phyloP scores from a whole-genome alignment of 306 rosid species.

The Lathyrus oleraceus region DNA sequence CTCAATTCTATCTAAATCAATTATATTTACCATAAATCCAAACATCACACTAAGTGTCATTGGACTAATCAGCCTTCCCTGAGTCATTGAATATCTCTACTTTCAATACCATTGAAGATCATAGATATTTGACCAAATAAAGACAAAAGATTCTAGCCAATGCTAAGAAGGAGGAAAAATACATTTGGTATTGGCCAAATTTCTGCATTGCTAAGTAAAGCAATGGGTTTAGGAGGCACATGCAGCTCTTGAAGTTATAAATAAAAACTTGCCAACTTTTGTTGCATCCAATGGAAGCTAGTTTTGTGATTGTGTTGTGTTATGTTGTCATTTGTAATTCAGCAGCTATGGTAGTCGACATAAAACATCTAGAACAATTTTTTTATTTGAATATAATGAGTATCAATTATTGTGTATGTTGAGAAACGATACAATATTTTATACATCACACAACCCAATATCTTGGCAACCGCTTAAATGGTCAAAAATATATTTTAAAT shows the following conservation, averaged over 20 bases:
- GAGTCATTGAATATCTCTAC: no score
- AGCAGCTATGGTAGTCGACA: neutral
- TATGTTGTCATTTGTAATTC: neutral
- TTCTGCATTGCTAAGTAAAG: conserved; percentile 33
- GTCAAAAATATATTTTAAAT: neutral
- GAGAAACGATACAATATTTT: neutral
- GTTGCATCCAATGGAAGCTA: neutral
- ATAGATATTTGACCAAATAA: no score
- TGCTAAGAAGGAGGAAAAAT: neutral
- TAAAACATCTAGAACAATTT: neutral
- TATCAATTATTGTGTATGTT: neutral
- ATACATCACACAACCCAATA: neutral
- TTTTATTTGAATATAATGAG: neutral
- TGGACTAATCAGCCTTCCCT: no score
- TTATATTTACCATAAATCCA: no score
- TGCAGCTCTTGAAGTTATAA: conserved; percentile 28
- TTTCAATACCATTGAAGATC: no score
- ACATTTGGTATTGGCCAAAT: conserved; percentile 33
- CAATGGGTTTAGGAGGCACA: neutral
- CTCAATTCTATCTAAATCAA: no score
- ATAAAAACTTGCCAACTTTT: conserved; percentile 6
- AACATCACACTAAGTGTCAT: no score
- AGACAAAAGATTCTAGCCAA: neutral
- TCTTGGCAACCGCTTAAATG: neutral
- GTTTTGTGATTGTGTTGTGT: neutral